Evolutionary conservation across 768 basidiomycete genomes (phyloP), one percentile per base, ranked within the genome.

Genomic region (Mycena chlorophos): DNA sequence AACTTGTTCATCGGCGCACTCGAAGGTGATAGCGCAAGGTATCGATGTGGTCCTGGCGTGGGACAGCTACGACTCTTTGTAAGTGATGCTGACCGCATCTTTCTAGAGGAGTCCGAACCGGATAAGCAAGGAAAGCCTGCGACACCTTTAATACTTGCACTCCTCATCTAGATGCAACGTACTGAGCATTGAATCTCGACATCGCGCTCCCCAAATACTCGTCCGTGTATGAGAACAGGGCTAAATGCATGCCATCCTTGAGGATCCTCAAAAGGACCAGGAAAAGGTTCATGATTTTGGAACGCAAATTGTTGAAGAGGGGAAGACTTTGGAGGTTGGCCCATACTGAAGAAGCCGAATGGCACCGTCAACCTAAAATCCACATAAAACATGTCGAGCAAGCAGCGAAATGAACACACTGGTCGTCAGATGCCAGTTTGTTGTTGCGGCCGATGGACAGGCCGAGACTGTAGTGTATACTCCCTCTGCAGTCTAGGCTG

Each of bases 91-190:
- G n/a, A n/a, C n/a, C n/a, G n/a, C n/a, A n/a, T n/a, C n/a, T n/a
- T n/a, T n/a, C n/a, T n/a, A n/a, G n/a, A n/a, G n/a, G n/a, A n/a
- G n/a, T n/a, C n/a, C n/a, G n/a, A n/a, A 60, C 59, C n/a, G 59
- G 59, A 50, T 56, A 56, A 0, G 59, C 59, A 20, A 60, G 55
- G 37, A 56, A 60, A 6, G 55, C 49, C 58, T 60, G n/a, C 27
- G 2, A 12, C 3, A 29, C 12, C 40, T n/a, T 4, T 13, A 20
- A 42, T 5, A 16, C 6, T 14, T 12, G 23, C 19, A 25, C 17
- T 14, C 40, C 12, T 20, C 2, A 12, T 2, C 17, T 0, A 19
- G 2, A 43, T 5, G 14, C 6, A 16, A 31, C 39, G 40, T 52
- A 54, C 58, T n/a, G 55, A 56, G 52, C 54, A 56, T 48, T 56